Evolutionary conservation across 2,329 filamentous ascomycete species (phyloP), one percentile per base, ranked within the genome.

Genomic region (Xylaria sp.): DNA sequence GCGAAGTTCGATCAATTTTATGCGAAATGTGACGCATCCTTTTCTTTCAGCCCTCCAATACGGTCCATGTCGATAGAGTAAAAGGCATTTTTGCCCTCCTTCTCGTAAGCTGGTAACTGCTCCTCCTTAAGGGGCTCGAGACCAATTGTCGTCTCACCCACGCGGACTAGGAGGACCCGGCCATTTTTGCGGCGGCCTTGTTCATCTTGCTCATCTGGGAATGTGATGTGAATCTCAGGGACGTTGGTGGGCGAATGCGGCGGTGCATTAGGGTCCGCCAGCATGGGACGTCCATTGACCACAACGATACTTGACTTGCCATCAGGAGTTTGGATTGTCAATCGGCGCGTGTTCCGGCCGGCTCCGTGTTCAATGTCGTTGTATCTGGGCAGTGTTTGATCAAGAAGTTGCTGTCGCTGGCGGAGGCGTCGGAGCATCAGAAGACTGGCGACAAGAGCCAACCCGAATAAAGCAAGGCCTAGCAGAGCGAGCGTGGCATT

Each of bases 211-310:
- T 98, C 96, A 76, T 97, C 93, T 18, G 96, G 96, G 85, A 99
- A 98, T 44, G 96, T 98, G 81, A 99, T 97, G 82, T 94, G 94
- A 77, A 99, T 99, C 83, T 98, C 93, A 23, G 96, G 96, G 34
- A 98, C 88, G 74, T 92, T 91, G 81, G 89, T 93, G n/a, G 92
- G 91, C 55, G 91, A 93, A 76, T 91, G 85, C 25, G 94, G 92
- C 18, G 93, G 91, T 72, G 90, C 91, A 69, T 87, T 85, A 39
- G 92, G 92, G 81, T 92, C 92, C 73, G 90, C 87, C 74, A 95
- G 89, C 82, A 97, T 90, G 73, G 89, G 89, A 78, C 86, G 83
- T 72, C 91, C 89, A 82, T 92, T 89, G 80, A 94, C 92, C 76
- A 96, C 88, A 70, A 94, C 87, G 74, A 96, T 86, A 70, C 93